These are phyloP conservation scores for Fonsecaea pedrosoi DNA, from an alignment of 2,329 filamentous ascomycete genomes.

Conservation along the genomic window DNA sequence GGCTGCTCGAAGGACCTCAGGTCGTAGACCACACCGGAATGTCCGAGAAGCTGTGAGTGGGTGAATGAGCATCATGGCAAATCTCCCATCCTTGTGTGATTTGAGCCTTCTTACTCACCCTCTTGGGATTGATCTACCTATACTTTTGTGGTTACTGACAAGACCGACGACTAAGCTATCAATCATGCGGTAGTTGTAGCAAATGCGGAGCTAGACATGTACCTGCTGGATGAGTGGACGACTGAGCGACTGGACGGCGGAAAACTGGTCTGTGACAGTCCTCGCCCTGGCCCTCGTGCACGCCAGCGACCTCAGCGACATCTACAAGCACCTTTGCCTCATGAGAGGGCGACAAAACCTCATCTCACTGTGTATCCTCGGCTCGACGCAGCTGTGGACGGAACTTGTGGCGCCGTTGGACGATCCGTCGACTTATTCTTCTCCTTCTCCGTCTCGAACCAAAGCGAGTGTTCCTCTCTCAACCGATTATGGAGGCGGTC, in stretches of 20 bases:
- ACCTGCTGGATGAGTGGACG: constrained; percentile 29
- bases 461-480: constrained; percentile 30
- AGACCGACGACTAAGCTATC: constrained; percentile 37
- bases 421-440: too few species aligned
- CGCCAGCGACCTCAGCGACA: constrained; percentile 30
- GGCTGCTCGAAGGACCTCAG: too few species aligned
- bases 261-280: constrained; percentile 40
- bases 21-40: too few species aligned
- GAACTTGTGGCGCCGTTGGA: too few species aligned
- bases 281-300: constrained; percentile 32
- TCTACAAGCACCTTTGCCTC: constrained; percentile 32
- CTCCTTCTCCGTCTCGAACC: constrained; percentile 20
- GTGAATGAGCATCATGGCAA: too few species aligned
- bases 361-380: constrained; percentile 38
- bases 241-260: constrained; percentile 35
- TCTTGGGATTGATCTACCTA: constrained; percentile 35
- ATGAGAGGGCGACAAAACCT: constrained; percentile 39
- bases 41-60: too few species aligned
- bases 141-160: constrained; percentile 35
- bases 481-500: constrained; percentile 24
- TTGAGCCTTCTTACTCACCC: constrained; percentile 19
- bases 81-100: too few species aligned
- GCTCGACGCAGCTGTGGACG: not conserved
- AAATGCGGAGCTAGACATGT: constrained; percentile 45
- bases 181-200: constrained; percentile 38